Evolutionary conservation across 2,329 filamentous ascomycete species (phyloP), one percentile per base, ranked within the genome.

Genomic region (Trichocomaceae sp.): DNA sequence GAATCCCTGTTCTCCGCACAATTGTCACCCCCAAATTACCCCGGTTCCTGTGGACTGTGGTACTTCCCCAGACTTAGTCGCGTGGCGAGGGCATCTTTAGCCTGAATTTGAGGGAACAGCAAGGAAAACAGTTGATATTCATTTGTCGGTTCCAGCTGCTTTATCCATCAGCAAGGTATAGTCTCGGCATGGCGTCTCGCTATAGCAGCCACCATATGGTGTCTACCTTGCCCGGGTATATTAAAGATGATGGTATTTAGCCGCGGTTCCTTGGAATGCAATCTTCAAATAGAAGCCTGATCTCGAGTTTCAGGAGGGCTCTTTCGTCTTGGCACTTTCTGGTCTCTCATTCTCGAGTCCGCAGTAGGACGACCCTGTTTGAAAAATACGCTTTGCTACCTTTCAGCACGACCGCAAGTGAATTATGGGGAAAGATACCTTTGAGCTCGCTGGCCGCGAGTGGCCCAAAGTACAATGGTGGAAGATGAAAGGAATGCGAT

Each of bases 401-500:
- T 15, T 7, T 15, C 7, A 13, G 23, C 26, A n/a, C 19, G 31
- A 35, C 23, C n/a, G 15, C 50, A 37, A 46, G 29, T 47, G 23
- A 52, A 5, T 13, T n/a, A 61, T 61, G 60, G 60, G 59, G 1
- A 60, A 60, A 52, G 54, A 61, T n/a, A 61, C 60, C 3, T 61
- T 61, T 45, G 51, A 58, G 44, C 57, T 61, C 35, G 60, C 46
- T 26, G 60, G 60, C 50, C 60, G 58, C 52, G 48, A 61, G 55
- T 61, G 60, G 60, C 60, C 60, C 15, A 59, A 51, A 23, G 60
- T 61, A 6, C 58, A 57, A 29, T 61, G 60, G 60, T 61, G 57
- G 57, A 61, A 54, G 44, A 61, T 61, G 60, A 61, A 61, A 54
- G 60, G 60, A 19, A 61, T 61, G 60, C 59, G 60, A 20, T 59